Evolutionary conservation across 2,329 filamentous ascomycete species (phyloP).

Genomic region (Fusarium verrucosum): DNA sequence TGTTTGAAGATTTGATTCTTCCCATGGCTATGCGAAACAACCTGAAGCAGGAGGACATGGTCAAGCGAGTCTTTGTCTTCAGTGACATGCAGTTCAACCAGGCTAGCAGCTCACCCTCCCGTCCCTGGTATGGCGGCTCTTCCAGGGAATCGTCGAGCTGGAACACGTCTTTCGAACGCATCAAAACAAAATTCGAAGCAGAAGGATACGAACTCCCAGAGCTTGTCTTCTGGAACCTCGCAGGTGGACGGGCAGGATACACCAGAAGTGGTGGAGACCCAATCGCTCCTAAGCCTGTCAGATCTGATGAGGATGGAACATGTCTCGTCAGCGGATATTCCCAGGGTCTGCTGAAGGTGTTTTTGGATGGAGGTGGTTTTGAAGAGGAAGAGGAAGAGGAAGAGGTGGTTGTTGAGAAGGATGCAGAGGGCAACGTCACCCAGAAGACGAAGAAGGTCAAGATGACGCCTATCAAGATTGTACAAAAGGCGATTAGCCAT

Average conservation of each 20-base stretch:
- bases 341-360: slow-evolving; percentile 66
- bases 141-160: too few relatives aligned
- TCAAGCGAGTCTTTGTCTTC: slow-evolving; percentile 69
- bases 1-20: slow-evolving; percentile 64
- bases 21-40: slow-evolving; percentile 62
- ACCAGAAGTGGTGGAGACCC: slow-evolving; percentile 40
- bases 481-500: slow-evolving; percentile 63
- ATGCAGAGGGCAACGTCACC: slow-evolving; percentile 31
- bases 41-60: slow-evolving; percentile 65
- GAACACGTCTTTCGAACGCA: slow-evolving; percentile 59
- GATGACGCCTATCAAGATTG: slow-evolving; percentile 54
- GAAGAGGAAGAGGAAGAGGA: slow-evolving; percentile 53
- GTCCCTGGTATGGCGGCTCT: too few relatives aligned
- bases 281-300: slow-evolving; percentile 59
- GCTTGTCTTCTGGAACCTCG: slow-evolving; percentile 70
- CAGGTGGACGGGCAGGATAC: slow-evolving; percentile 50
- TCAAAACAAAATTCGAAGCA: slow-evolving; percentile 55
- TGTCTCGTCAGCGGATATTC: slow-evolving; percentile 65
- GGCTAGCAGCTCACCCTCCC: slow-evolving; percentile 42
- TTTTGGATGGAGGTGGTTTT: slow-evolving; percentile 61
- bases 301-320: slow-evolving; percentile 55
- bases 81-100: slow-evolving; percentile 68
- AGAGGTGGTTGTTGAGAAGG: slow-evolving; percentile 49
- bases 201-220: slow-evolving; percentile 67
- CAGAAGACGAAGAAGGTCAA: slow-evolving; percentile 49